Evolutionary conservation across 2,329 filamentous ascomycete genomes (phyloP), one percentile per base, ranked within the genome.

Genomic region (Calonectria fujianensis): DNA sequence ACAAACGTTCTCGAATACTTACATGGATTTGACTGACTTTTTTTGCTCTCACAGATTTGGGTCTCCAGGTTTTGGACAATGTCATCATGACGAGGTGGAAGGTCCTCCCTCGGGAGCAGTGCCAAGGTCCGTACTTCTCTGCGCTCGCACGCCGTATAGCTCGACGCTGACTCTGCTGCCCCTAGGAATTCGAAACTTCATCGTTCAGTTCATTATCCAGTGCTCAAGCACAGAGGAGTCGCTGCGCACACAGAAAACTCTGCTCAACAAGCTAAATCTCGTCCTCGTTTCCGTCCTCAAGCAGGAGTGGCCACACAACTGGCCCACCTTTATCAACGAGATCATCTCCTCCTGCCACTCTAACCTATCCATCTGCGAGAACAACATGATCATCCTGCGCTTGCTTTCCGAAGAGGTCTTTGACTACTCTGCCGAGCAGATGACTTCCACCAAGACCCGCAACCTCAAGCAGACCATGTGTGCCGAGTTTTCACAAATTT

Each of bases 71-170:
- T 79, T 92, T 99, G 78, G 97, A 99, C 88, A 96, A 95, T 91
- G 96, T 99, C 79, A 98, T 99, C 85, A 95, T 96, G 93, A 99
- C 97, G 80, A 93, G 97, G 89, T 99, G 97, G 97, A 99, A 98
- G 89, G 96, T 98, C 74, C 89, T 99, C 76, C 97, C 97, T 69
- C 93, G 96, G 83, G 96, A 98, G 79, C 97, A 99, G 87, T 98
- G 97, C 86, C 93, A 97, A 90, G 96, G 95, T 88, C 85, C 73
- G 89, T 82, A 71, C 50, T 73, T 27, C 66, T 32, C 45, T 48
- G 45, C 45, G 66, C 70, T 29, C 29, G 29, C 41, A 71, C 71
- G 27, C 24, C 74, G 35, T 31, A 10, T 67, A 48, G 39, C 67
- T 66, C 52, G 63, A 51, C 29, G 72, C 78, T 81, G 69, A 80